A percentile compares a stretch with the other conserved stretches of the same genome.
Evolutionary conservation across 2,329 filamentous ascomycete genomes (phyloP).

Genomic region (Xylaria sp.): DNA sequence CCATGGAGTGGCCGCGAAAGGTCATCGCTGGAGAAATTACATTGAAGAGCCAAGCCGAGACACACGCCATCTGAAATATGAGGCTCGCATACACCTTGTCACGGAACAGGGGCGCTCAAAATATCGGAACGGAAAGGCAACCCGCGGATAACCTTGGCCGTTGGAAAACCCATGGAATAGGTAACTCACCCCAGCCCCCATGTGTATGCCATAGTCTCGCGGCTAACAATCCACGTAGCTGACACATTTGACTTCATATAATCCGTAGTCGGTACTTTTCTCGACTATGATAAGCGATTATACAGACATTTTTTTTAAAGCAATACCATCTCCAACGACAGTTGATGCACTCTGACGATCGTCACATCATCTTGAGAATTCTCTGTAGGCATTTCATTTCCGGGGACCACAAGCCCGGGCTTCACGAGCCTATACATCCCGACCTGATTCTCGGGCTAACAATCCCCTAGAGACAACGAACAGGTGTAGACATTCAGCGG

Average conservation of each 20-base stretch:
- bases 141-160: too few species aligned
- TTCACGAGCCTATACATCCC: background rate
- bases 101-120: background rate
- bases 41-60: background rate
- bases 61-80: background rate
- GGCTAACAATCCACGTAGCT: background rate
- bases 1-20: conserved; percentile 21
- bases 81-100: background rate
- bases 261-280: background rate
- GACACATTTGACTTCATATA: background rate
- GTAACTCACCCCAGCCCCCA: too few species aligned
- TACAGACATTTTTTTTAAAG: background rate
- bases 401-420: background rate
- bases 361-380: background rate
- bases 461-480: too few species aligned
- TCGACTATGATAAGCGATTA: background rate
- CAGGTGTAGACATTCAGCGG: background rate
- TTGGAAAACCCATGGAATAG: too few species aligned
- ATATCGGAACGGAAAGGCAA: background rate
- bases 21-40: conserved; percentile 14
- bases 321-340: background rate
- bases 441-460: background rate
- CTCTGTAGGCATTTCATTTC: background rate
- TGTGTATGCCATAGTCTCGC: too few species aligned
- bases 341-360: background rate